Conservation (phyloP, 495 filamentous ascomycete genomes). For the Diplogelasinospora grovesii region DNA sequence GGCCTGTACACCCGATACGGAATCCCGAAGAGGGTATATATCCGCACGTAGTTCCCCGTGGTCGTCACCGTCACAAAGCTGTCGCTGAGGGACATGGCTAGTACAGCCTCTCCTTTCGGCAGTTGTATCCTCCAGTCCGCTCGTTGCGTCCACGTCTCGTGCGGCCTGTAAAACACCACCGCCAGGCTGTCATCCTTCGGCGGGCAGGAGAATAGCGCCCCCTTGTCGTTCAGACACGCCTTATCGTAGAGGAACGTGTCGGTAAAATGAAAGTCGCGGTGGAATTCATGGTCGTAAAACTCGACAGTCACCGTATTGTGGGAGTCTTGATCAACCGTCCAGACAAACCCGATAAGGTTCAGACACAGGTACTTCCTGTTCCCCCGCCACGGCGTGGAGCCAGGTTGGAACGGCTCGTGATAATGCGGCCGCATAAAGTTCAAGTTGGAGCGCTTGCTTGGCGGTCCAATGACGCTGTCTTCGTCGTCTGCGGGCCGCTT, state of each 20-base stretch:
- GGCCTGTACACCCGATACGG: conserved; percentile 83
- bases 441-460: conserved; percentile 38
- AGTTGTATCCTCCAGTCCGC: conserved; percentile 85
- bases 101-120: conserved; percentile 72
- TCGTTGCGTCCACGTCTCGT: conserved; percentile 91
- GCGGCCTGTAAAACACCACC: conserved; percentile 90
- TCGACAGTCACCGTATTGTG: conserved; percentile 96
- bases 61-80: conserved; percentile 86
- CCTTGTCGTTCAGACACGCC: conserved; percentile 79
- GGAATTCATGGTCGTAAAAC: conserved; percentile 88
- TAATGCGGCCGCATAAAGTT: conserved; percentile 57
- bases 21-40: conserved; percentile 89
- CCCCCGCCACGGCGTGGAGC: conserved; percentile 91
- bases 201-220: conserved; percentile 78
- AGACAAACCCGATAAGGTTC: conserved; percentile 88
- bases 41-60: conserved; percentile 74
- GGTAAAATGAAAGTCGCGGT: conserved; percentile 94
- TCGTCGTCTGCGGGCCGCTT: conserved; percentile 60
- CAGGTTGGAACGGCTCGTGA: conserved; percentile 83
- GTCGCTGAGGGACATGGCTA: conserved; percentile 85
- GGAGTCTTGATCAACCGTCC: conserved; percentile 93
- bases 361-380: conserved; percentile 89
- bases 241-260: conserved; percentile 94
- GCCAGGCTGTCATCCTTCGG: conserved; percentile 62
- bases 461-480: conserved; percentile 29